These are phyloP conservation scores for Rhododendron vialii DNA, from an alignment of 148 eudicot species.

Conservation along the genomic window DNA sequence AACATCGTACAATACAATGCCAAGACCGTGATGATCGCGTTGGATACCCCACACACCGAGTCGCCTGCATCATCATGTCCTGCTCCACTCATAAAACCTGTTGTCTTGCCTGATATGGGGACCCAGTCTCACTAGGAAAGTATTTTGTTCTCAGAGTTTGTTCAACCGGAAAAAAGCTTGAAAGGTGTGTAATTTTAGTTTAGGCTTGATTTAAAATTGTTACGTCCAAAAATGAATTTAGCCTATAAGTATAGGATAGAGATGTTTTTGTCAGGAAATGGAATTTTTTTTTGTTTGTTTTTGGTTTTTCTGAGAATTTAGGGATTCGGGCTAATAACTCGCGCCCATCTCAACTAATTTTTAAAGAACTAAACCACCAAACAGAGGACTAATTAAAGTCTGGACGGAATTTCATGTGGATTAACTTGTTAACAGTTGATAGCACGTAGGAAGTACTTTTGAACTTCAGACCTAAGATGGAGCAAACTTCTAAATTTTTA, in stretches of 20 bases:
- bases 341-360: not conserved
- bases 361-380: not conserved
- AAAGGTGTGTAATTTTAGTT: not conserved
- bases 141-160: not conserved
- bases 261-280: not conserved
- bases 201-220: not conserved
- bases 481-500: too few relatives aligned
- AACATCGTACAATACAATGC: not conserved
- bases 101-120: not conserved
- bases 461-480: too few relatives aligned
- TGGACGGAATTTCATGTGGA: too few relatives aligned
- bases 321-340: too few relatives aligned
- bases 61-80: not conserved
- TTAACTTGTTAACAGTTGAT: too few relatives aligned
- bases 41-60: not conserved
- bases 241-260: not conserved
- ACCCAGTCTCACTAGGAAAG: not conserved
- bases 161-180: not conserved
- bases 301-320: too few relatives aligned
- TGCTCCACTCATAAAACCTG: not conserved
- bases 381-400: too few relatives aligned
- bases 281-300: too few relatives aligned
- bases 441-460: too few relatives aligned
- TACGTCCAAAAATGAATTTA: not conserved
- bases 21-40: not conserved